Percentiles rank a stretch among this genome's conserved stretches.
These are phyloP conservation scores for Ustulina deusta DNA, from an alignment of 2,329 filamentous ascomycete species.

Conservation along the genomic window DNA sequence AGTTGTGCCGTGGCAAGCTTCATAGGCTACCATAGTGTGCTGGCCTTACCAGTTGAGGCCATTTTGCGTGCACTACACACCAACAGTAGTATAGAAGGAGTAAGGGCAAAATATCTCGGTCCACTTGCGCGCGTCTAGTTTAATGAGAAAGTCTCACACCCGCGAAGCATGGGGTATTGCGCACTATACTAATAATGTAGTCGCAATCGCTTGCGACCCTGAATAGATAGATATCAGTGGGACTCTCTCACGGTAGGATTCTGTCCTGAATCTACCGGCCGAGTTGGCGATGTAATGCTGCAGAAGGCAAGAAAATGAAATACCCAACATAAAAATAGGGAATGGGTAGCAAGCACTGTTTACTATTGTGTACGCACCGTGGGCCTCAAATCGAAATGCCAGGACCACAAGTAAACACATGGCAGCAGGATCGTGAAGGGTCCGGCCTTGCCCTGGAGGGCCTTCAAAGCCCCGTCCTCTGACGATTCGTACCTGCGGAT, in stretches of 20 bases:
- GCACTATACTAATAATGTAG: slow-evolving; percentile 1
- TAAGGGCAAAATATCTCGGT: slow-evolving; percentile 18
- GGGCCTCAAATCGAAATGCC: slow-evolving; percentile 9
- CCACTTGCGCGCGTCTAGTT: slow-evolving; percentile 27
- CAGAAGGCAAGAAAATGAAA: slow-evolving; percentile 1
- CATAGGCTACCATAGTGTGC: neutral
- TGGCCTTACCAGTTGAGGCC: neutral
- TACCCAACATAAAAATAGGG: slow-evolving; percentile 5
- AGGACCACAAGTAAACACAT: slow-evolving; percentile 31
- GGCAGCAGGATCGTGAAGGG: slow-evolving; percentile 22
- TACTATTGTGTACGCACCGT: slow-evolving; percentile 17
- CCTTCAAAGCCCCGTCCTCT: slow-evolving; percentile 16
- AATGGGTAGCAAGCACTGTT: neutral
- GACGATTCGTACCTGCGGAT: slow-evolving; percentile 36
- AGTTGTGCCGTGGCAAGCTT: slow-evolving; percentile 15
- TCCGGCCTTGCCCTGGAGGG: neutral
- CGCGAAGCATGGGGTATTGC: slow-evolving; percentile 8
- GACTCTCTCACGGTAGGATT: slow-evolving; percentile 9
- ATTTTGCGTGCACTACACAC: slow-evolving; percentile 5
- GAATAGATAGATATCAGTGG: neutral
- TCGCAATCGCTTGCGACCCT: slow-evolving; percentile 7
- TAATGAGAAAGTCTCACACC: slow-evolving; percentile 24
- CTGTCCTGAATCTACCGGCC: slow-evolving; percentile 11
- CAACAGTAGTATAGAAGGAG: slow-evolving; percentile 6
- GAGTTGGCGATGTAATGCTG: slow-evolving; percentile 19